phyloP scores from a whole-genome alignment of 176 grass and related monocot genomes.

The Raddia guianensis region DNA sequence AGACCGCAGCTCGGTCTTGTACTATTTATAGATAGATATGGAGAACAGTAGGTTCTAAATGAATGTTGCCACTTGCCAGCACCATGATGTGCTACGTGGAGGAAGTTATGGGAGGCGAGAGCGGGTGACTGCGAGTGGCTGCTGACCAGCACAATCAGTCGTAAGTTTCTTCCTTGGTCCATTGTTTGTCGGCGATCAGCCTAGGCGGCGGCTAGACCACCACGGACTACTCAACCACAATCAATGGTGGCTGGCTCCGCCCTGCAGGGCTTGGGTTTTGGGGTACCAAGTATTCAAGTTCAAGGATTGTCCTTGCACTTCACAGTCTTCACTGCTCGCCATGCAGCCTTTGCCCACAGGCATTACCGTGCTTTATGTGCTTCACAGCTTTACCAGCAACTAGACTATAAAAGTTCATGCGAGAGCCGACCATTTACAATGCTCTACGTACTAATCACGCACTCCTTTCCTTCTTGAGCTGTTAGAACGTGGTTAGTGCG shows the following conservation, averaged over 20 bases:
- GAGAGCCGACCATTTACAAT: neutral
- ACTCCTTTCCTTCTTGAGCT: too few relatives aligned
- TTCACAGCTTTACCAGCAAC: slow-evolving; percentile 1
- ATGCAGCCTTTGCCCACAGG: neutral
- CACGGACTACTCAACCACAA: neutral
- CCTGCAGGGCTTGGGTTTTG: neutral
- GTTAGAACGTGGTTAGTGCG: too few relatives aligned
- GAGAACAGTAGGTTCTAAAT: too few relatives aligned
- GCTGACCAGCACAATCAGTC: too few relatives aligned
- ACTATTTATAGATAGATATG: too few relatives aligned
- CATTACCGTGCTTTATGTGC: neutral
- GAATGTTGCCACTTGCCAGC: neutral
- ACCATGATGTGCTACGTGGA: neutral
- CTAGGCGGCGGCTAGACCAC: neutral
- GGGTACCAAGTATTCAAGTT: neutral
- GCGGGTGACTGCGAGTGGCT: too few relatives aligned
- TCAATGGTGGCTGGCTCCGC: neutral
- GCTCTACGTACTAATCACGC: too few relatives aligned
- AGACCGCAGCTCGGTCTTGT: too few relatives aligned
- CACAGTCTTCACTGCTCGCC: neutral
- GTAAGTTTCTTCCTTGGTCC: neutral
- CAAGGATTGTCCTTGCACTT: neutral
- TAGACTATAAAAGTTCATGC: neutral
- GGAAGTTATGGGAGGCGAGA: neutral
- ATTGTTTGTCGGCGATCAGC: slow-evolving; percentile 6